Evolutionary conservation across 1,284 basidiomycete genomes (phyloP).

Genomic region (Rhodofomes roseus): DNA sequence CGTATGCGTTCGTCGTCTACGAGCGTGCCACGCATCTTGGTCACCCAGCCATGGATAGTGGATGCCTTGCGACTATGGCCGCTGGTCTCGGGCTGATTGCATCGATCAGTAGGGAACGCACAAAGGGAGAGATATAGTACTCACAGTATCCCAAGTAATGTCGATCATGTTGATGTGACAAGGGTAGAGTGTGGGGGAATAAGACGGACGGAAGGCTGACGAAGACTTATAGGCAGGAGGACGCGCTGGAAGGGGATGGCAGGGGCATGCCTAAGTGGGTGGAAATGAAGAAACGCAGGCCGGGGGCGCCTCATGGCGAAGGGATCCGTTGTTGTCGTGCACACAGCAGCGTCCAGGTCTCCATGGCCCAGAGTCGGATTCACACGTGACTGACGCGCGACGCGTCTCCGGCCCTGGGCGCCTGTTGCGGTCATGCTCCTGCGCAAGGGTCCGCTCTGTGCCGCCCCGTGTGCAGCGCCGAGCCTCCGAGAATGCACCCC

Average conservation of each 20-base stretch:
- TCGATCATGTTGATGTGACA: slow-evolving; percentile 10
- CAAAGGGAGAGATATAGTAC: background rate
- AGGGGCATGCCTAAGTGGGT: background rate
- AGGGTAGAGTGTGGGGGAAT: background rate
- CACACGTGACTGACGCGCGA: slow-evolving; percentile 1
- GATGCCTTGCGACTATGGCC: slow-evolving; percentile 50
- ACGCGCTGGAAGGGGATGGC: background rate
- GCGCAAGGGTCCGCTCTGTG: background rate
- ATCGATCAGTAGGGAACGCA: slow-evolving; percentile 7
- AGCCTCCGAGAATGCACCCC: background rate
- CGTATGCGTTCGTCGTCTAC: slow-evolving; percentile 61
- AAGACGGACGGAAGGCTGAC: background rate
- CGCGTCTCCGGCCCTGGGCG: background rate
- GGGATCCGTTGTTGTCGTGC: background rate
- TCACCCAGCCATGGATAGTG: slow-evolving; percentile 71
- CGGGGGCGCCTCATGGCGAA: background rate
- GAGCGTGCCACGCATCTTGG: slow-evolving; percentile 74
- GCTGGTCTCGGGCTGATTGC: slow-evolving; percentile 4
- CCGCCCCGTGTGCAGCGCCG: background rate
- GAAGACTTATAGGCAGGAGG: background rate
- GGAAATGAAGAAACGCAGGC: background rate
- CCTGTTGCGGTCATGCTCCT: background rate
- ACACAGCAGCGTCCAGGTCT: background rate
- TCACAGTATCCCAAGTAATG: slow-evolving; percentile 11
- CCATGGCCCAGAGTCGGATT: background rate